phyloP scores from a whole-genome alignment of 2,329 filamentous ascomycete species.

The Sclerotinia glacialis region DNA sequence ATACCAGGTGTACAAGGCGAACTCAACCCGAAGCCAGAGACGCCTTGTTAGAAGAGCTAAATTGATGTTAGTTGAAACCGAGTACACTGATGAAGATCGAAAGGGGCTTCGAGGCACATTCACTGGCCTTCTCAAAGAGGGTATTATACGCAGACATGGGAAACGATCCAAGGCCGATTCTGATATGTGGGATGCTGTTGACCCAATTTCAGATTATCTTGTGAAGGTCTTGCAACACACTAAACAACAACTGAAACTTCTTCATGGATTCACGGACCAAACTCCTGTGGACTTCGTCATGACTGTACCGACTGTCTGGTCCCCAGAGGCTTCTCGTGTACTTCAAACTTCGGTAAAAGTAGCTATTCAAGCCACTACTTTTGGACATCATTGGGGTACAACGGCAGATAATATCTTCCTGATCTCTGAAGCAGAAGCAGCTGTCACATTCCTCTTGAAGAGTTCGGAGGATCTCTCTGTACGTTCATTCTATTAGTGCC shows the following conservation, averaged over 20 bases:
- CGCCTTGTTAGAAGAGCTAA: constrained; percentile 25
- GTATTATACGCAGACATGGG: constrained; percentile 25
- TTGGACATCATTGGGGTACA: constrained; percentile 22
- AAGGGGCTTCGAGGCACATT: constrained; percentile 20
- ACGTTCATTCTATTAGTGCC: neutral
- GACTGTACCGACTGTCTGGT: constrained; percentile 25
- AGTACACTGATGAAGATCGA: constrained; percentile 23
- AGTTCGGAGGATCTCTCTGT: constrained; percentile 25
- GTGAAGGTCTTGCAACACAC: constrained; percentile 26
- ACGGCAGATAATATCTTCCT: constrained; percentile 37
- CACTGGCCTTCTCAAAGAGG: constrained; percentile 17
- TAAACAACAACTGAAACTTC: constrained; percentile 23
- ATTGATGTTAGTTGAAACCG: constrained; percentile 25
- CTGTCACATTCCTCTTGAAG: constrained; percentile 34
- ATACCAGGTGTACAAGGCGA: constrained; percentile 17
- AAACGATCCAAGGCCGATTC: neutral
- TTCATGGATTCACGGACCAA: constrained; percentile 18
- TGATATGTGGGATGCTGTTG: constrained; percentile 25
- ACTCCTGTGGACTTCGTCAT: constrained; percentile 21
- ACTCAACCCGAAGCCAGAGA: constrained; percentile 13
- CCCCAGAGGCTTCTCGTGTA: constrained; percentile 21
- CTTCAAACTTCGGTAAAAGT: constrained; percentile 23
- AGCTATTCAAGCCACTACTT: constrained; percentile 20
- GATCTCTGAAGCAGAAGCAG: constrained; percentile 38
- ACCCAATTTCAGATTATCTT: constrained; percentile 27